phyloP scores from a whole-genome alignment of 2,329 filamentous ascomycete genomes.

The Colletotrichum gigasporum region DNA sequence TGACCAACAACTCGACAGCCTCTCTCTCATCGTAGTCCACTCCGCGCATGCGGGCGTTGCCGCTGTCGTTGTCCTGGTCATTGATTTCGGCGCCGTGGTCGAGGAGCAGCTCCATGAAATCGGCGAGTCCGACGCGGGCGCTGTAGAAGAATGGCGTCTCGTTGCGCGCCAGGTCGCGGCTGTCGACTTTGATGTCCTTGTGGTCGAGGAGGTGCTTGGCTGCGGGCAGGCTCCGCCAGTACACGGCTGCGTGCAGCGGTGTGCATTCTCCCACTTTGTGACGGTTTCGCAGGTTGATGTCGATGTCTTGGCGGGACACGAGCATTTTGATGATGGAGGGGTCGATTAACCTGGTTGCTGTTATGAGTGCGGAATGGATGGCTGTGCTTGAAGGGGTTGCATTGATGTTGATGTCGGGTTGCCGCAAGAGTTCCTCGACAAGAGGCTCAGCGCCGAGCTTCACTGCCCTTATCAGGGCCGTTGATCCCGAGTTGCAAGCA shows the following conservation, averaged over 20 bases:
- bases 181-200: not conserved
- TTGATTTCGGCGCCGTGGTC: not conserved
- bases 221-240: not conserved
- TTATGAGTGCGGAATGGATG: not conserved
- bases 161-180: not conserved
- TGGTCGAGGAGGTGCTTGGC: not conserved
- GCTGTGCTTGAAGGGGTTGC: not conserved
- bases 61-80: not conserved
- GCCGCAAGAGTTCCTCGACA: not conserved
- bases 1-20: not conserved
- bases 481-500: not conserved
- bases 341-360: not conserved
- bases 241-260: not conserved
- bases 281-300: not conserved
- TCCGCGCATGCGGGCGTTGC: slow-evolving; percentile 1
- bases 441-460: not conserved
- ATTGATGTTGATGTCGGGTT: slow-evolving; percentile 6
- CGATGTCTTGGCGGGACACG: not conserved
- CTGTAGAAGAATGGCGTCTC: not conserved
- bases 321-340: not conserved
- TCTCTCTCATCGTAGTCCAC: not conserved
- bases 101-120: not conserved
- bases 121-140: not conserved
- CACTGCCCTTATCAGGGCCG: not conserved
- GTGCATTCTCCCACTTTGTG: not conserved